Conservation (phyloP, 495 filamentous ascomycete species). For the Wilcoxina mikolae region DNA sequence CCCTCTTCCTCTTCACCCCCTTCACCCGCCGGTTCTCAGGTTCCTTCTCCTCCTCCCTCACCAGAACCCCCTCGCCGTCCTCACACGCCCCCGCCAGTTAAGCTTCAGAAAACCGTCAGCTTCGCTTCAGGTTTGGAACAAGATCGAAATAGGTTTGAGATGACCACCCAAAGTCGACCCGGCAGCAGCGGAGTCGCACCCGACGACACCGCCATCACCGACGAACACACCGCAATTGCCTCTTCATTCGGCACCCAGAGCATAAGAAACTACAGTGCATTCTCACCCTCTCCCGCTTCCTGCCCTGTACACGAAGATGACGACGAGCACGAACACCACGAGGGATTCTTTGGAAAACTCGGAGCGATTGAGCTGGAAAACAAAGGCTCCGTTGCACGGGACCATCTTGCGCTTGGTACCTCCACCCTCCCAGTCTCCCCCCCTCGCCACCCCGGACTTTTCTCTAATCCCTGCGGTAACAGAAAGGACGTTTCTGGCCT, state of each 20-base stretch:
- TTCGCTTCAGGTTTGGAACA: no score
- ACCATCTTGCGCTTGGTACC: conserved; percentile 86
- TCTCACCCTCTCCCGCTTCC: neutral
- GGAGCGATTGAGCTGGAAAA: conserved; percentile 85
- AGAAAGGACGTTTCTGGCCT: conserved; percentile 96
- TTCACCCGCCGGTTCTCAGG: no score
- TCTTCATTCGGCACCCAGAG: neutral
- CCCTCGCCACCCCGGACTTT: neutral
- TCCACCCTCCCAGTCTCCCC: conserved; percentile 20
- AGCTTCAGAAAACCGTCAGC: no score
- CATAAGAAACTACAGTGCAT: neutral
- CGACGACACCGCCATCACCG: neutral
- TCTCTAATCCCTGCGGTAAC: conserved; percentile 8
- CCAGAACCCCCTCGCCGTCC: no score
- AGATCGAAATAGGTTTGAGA: no score
- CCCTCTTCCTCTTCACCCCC: no score
- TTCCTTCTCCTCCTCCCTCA: no score
- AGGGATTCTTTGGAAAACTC: conserved; percentile 44
- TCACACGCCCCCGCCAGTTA: no score
- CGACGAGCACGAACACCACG: neutral
- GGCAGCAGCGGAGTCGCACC: no score
- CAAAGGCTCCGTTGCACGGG: conserved; percentile 86
- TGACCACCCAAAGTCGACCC: neutral
- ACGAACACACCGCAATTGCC: neutral
- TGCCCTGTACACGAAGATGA: neutral